A percentile compares a stretch with the other conserved stretches of the same genome.
Conservation (phyloP, 176 grass and related monocot species). For the Paspalum notatum region DNA sequence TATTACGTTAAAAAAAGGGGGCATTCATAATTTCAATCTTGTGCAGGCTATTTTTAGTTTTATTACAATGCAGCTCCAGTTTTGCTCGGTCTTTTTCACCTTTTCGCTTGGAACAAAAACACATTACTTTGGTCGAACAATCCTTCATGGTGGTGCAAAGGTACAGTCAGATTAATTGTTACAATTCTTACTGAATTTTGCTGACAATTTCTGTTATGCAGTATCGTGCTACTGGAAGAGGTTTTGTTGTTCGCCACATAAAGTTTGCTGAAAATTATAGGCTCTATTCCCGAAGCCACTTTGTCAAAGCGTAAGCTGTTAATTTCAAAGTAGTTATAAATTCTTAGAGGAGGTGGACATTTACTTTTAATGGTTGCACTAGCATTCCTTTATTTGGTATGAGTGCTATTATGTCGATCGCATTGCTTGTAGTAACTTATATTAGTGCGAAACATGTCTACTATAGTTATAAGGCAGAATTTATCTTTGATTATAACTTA, state of each 20-base stretch:
- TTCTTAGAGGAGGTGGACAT: conserved; percentile 7
- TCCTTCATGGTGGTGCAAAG: conserved; percentile 97
- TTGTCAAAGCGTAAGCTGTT: conserved; percentile 92
- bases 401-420: not conserved
- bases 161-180: conserved; percentile 38
- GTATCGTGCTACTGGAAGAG: conserved; percentile 94
- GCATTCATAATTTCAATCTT: conserved; percentile 18
- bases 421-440: not conserved
- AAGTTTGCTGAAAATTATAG: conserved; percentile 98
- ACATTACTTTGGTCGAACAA: conserved; percentile 98
- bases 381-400: not conserved
- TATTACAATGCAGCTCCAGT: conserved; percentile 93
- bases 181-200: conserved; percentile 25
- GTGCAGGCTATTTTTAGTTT: conserved; percentile 90
- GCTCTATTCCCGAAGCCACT: conserved; percentile 93
- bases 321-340: conserved; percentile 36
- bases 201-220: conserved; percentile 47
- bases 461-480: not conserved
- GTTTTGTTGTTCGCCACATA: conserved; percentile 96
- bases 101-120: conserved; percentile 98
- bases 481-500: not conserved
- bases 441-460: not conserved
- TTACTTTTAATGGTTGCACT: not conserved
- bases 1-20: too few species aligned
- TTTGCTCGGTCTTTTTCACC: conserved; percentile 96